These are phyloP conservation scores for Larix sibirica DNA, from an alignment of 83 land plant genomes.

Conservation along the genomic window DNA sequence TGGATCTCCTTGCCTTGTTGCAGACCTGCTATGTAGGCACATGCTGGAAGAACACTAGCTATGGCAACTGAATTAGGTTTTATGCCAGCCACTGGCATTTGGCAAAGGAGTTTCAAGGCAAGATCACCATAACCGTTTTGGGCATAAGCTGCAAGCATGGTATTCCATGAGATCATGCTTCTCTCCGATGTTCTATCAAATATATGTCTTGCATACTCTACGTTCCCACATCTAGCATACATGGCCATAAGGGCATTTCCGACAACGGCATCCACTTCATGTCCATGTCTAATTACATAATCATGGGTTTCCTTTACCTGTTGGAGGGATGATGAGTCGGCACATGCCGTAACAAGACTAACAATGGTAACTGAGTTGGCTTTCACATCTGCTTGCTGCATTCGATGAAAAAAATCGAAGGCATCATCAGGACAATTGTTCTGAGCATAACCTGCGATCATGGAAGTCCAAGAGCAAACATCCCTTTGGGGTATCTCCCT, in stretches of 20 bases:
- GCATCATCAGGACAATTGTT: not conserved
- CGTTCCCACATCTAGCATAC: not conserved
- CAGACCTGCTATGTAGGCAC: constrained; percentile 17
- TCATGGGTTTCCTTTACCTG: not conserved
- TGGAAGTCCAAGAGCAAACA: constrained; percentile 7
- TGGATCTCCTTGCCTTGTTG: not conserved
- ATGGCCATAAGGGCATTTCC: constrained; percentile 1
- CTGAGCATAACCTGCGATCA: not conserved
- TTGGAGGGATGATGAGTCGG: not conserved
- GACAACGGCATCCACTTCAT: not conserved
- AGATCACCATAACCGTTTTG: constrained; percentile 19
- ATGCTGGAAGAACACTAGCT: constrained; percentile 23
- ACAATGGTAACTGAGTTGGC: not conserved
- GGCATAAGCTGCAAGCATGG: constrained; percentile 26
- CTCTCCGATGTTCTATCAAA: constrained; percentile 12
- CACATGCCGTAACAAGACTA: not conserved
- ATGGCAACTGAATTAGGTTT: constrained; percentile 20
- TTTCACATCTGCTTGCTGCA: not conserved
- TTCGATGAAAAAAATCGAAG: not conserved
- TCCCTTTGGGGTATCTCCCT: not conserved
- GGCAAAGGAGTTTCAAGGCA: constrained; percentile 15
- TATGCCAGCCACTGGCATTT: constrained; percentile 14
- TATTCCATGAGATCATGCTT: constrained; percentile 19
- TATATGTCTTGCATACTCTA: constrained; percentile 13
- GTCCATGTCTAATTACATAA: not conserved